These are phyloP conservation scores for Metschnikowia amazonensis DNA, from an alignment of 805 yeast species.

Conservation along the genomic window DNA sequence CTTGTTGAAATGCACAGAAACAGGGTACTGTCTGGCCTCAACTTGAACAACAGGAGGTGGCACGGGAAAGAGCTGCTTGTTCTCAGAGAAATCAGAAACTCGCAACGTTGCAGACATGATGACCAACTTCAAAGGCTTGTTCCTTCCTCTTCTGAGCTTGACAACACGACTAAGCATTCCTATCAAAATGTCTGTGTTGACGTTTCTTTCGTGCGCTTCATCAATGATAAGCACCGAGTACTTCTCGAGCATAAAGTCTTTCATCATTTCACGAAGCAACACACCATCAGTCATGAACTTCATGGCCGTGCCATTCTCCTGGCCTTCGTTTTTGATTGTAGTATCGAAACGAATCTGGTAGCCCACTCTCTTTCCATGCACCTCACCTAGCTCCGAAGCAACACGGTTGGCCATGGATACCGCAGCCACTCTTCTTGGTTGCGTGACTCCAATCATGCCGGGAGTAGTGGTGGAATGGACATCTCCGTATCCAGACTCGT, in stretches of 20 bases:
- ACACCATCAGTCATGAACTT: conserved; percentile 97
- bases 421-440: conserved; percentile 93
- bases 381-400: conserved; percentile 64
- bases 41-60: conserved; percentile 89
- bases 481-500: conserved; percentile 87
- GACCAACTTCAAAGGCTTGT: conserved; percentile 70
- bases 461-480: conserved; percentile 53
- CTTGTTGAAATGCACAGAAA: conserved; percentile 82
- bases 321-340: conserved; percentile 49
- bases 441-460: conserved; percentile 96
- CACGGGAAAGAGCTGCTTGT: conserved; percentile 55
- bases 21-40: conserved; percentile 93
- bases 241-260: conserved; percentile 72
- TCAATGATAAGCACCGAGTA: conserved; percentile 88
- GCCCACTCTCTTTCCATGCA: conserved; percentile 63
- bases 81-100: conserved; percentile 90
- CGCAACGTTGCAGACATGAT: conserved; percentile 97
- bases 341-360: conserved; percentile 82
- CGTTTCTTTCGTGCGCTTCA: conserved; percentile 97
- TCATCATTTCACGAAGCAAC: conserved; percentile 85
- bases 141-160: conserved; percentile 55
- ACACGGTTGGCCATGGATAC: conserved; percentile 88
- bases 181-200: conserved; percentile 91
- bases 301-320: conserved; percentile 53
- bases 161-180: conserved; percentile 91